These are phyloP conservation scores for Parathielavia appendiculata DNA, from an alignment of 495 filamentous ascomycete species.

Conservation along the genomic window DNA sequence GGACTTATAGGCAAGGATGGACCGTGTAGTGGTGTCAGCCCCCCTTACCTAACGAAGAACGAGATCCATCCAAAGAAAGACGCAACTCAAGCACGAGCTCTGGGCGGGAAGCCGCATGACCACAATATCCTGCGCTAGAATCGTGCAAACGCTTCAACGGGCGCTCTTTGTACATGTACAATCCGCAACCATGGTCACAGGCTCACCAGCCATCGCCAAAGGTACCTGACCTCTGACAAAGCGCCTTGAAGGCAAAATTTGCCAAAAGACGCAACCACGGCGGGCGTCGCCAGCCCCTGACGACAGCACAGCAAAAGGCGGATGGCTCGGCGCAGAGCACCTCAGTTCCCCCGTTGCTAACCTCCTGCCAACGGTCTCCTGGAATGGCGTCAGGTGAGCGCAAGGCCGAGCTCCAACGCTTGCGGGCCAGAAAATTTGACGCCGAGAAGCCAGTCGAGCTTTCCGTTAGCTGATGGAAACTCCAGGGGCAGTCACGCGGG, in stretches of 20 bases:
- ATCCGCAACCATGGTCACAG: not conserved
- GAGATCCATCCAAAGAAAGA: constrained; percentile 15
- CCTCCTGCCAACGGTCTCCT: too few species aligned
- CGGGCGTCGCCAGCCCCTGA: not conserved
- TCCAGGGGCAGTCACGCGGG: constrained; percentile 32
- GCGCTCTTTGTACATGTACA: not conserved
- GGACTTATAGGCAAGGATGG: constrained; percentile 9
- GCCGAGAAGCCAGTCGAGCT: constrained; percentile 24
- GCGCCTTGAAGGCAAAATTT: not conserved
- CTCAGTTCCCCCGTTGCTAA: too few species aligned
- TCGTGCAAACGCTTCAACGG: not conserved
- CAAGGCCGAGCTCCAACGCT: constrained; percentile 18
- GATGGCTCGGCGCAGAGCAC: not conserved
- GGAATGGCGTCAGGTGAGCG: constrained; percentile 18
- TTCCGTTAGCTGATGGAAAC: constrained; percentile 37
- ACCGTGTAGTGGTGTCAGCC: constrained; percentile 9
- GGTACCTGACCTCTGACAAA: not conserved
- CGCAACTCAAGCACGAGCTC: constrained; percentile 15
- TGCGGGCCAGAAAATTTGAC: constrained; percentile 26
- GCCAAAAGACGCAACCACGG: constrained; percentile 2
- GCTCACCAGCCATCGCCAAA: too few species aligned
- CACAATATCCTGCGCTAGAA: constrained; percentile 6
- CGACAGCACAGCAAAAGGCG: not conserved
- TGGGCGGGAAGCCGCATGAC: constrained; percentile 17
- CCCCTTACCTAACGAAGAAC: not conserved